A percentile compares a stretch with the other conserved stretches of the same genome.
phyloP scores from a whole-genome alignment of 352 stramenopile species.

The Blastocystis hominis region DNA sequence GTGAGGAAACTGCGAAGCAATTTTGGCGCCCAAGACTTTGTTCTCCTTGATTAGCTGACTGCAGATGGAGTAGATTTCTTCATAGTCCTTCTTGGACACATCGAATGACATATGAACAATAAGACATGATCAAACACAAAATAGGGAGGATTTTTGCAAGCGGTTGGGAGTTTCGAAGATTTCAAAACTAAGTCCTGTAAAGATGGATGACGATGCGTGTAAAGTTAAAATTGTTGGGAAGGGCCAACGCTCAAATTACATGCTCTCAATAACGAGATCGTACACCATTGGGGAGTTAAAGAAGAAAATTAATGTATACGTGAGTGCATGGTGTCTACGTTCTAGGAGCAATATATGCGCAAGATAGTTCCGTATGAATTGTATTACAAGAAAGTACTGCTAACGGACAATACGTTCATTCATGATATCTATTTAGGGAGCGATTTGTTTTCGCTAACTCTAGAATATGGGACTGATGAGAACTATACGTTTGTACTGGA shows the following conservation, averaged over 20 bases:
- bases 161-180: not conserved
- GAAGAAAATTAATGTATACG: not conserved
- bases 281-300: not conserved
- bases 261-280: not conserved
- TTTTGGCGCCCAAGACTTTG: not conserved
- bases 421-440: not conserved
- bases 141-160: not conserved
- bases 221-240: slow-evolving; percentile 7
- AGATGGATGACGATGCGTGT: not conserved
- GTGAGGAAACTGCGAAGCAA: slow-evolving; percentile 3
- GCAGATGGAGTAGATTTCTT: not conserved
- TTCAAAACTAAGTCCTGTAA: not conserved
- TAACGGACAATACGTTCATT: slow-evolving; percentile 32
- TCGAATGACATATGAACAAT: not conserved
- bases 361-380: not conserved
- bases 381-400: slow-evolving; percentile 26
- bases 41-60: not conserved
- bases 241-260: not conserved
- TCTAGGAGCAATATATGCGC: slow-evolving; percentile 34
- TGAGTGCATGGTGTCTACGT: too few relatives aligned
- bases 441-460: not conserved
- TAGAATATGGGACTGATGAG: slow-evolving; percentile 25
- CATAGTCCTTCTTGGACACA: not conserved
- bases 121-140: too few relatives aligned
- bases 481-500: slow-evolving; percentile 44